A percentile compares a stretch with the other conserved stretches of the same genome.
These are phyloP conservation scores for Paramecium octaurelia DNA, from an alignment of 73 alveolate species.

Conservation along the genomic window DNA sequence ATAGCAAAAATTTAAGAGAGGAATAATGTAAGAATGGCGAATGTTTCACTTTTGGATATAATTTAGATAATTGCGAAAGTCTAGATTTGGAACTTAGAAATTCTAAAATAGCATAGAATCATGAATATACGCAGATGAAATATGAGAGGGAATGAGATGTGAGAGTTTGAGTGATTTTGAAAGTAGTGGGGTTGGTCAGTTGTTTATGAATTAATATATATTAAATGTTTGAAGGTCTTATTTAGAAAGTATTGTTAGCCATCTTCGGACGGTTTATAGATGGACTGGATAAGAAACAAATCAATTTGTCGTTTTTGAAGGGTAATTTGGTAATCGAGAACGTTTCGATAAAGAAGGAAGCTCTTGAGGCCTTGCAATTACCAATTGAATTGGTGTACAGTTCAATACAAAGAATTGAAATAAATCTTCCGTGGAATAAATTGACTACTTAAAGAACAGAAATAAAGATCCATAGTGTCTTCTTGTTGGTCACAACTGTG, in stretches of 20 bases:
- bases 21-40: too few relatives aligned
- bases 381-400: slow-evolving; percentile 30
- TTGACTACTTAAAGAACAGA: not conserved
- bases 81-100: not conserved
- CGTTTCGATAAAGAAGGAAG: slow-evolving; percentile 22
- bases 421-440: slow-evolving; percentile 13
- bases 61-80: too few relatives aligned
- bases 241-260: not conserved
- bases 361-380: not conserved
- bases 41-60: too few relatives aligned
- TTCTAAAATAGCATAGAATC: not conserved
- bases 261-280: slow-evolving; percentile 32
- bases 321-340: slow-evolving; percentile 19
- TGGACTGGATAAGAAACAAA: slow-evolving; percentile 3
- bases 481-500: not conserved
- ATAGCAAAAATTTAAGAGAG: too few relatives aligned
- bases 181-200: not conserved
- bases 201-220: not conserved
- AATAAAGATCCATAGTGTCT: slow-evolving; percentile 2
- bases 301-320: not conserved
- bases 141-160: not conserved
- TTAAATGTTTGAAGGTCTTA: not conserved
- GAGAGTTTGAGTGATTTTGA: not conserved
- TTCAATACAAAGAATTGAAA: not conserved
- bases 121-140: not conserved